Base-by-base conservation (phyloP, 768 basidiomycete genomes). In the Lentinus brumalis region DNA sequence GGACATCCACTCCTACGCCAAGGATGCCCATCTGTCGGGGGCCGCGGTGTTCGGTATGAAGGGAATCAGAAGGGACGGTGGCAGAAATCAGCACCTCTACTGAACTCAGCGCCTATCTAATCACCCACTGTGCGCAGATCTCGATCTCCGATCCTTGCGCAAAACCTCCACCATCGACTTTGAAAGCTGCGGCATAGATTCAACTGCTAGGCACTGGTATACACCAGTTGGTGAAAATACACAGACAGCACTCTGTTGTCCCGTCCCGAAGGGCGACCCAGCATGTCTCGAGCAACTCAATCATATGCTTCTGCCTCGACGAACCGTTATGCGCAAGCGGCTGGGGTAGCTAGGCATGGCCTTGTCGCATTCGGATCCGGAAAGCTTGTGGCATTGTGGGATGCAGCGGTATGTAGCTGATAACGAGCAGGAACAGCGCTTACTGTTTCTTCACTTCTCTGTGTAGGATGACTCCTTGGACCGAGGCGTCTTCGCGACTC, bases 401-500 rank as follows among this genome's bases (percentile, higher is more conserved):
- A 86, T 51, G 67, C 81, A 3, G 73, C 77, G 53, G 86, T 84
- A 52, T 67, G 81, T 72, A 31, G 29, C 21, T 16, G 29, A n/a
- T 38, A 10, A 41, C 50, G 30, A 54, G 15, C 21, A 14, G 31
- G 10, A 51, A 56, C 39, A 50, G 51, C 29, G 50, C 32, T 62
- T 30, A 61, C 49, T 40, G 16, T 31, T n/a, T n/a, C n/a, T n/a
- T n/a, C 38, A 59, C 53, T 39, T 47, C 7, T 14, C 16, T 42
- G 32, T 46, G 35, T 63, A 91, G 88, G 78, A 35, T 35, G 35
- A 81, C 59, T 65, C 70, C 15, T 56, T 66, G 11, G 83, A 85
- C 64, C 71, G 70, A 47, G 88, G 91, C 1, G 79, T 96, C 31
- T 76, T 77, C 18, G 75, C 81, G 56, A 96, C 93, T 1, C 79